Percentiles rank a stretch among this genome's conserved stretches.
These are phyloP conservation scores for Butyriboletus loyo DNA, from an alignment of 768 basidiomycete species.

Conservation along the genomic window DNA sequence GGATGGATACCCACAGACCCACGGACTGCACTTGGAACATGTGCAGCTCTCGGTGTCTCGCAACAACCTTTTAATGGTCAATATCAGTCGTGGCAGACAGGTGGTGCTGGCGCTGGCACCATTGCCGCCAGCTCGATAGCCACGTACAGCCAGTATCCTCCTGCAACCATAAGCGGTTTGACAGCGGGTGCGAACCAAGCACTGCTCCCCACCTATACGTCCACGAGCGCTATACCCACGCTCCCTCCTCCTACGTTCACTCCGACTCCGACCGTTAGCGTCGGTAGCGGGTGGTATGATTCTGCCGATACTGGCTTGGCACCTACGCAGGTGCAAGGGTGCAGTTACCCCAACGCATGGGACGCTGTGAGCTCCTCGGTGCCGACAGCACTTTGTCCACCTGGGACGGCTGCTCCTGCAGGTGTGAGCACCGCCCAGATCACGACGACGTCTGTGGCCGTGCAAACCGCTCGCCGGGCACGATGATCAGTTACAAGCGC, in stretches of 20 bases:
- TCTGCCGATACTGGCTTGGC: conserved; percentile 47
- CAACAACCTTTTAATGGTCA: conserved; percentile 47
- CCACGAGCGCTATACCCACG: conserved; percentile 54
- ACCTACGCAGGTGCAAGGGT: conserved; percentile 59
- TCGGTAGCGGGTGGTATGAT: conserved; percentile 59
- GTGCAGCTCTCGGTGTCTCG: conserved; percentile 49
- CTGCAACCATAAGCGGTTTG: conserved; percentile 46
- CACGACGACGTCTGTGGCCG: neutral
- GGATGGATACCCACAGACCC: conserved; percentile 83
- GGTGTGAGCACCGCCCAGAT: neutral
- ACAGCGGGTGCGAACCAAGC: conserved; percentile 33
- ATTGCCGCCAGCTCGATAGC: conserved; percentile 41
- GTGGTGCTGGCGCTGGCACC: conserved; percentile 52
- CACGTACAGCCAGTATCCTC: conserved; percentile 52
- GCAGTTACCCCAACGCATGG: conserved; percentile 65
- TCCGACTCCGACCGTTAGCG: conserved; percentile 37
- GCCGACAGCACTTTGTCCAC: conserved; percentile 43
- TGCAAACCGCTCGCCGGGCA: conserved; percentile 6
- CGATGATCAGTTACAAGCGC: neutral
- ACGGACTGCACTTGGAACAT: conserved; percentile 60
- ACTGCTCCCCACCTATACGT: conserved; percentile 61
- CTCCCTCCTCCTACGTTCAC: conserved; percentile 56
- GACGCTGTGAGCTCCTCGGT: conserved; percentile 49
- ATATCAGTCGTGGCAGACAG: conserved; percentile 67
- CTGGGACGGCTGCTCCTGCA: conserved; percentile 6